A percentile compares a stretch with the other conserved stretches of the same genome.
Conservation (phyloP, 345 rosid species). For the Linum trigynum region DNA sequence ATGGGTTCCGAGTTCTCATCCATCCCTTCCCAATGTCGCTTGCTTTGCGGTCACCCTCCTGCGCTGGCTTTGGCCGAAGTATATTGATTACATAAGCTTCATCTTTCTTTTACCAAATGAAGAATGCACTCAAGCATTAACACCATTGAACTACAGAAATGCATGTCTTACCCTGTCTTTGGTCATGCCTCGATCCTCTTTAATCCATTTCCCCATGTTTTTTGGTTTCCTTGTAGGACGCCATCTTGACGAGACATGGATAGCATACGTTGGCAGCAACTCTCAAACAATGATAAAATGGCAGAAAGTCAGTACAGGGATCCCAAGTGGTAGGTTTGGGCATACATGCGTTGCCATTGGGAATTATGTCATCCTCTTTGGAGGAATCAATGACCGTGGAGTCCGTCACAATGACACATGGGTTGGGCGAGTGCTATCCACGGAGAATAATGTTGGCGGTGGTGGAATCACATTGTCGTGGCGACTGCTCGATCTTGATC, state of each 20-base stretch:
- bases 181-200: neutral
- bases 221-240: conserved; percentile 41
- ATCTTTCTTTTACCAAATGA: too few relatives aligned
- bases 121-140: neutral
- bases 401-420: conserved; percentile 75
- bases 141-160: neutral
- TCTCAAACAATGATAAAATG: conserved; percentile 39
- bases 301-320: conserved; percentile 60
- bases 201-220: neutral
- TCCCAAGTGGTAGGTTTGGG: conserved; percentile 90
- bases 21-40: too few relatives aligned
- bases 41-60: too few relatives aligned
- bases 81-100: too few relatives aligned
- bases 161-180: neutral
- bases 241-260: conserved; percentile 96
- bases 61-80: too few relatives aligned
- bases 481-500: conserved; percentile 45
- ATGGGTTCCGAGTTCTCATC: too few relatives aligned
- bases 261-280: conserved; percentile 47
- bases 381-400: conserved; percentile 89
- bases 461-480: conserved; percentile 39
- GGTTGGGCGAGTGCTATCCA: conserved; percentile 51
- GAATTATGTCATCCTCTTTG: conserved; percentile 56
- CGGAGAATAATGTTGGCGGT: conserved; percentile 22
- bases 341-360: conserved; percentile 64